Conservation (phyloP, 1,139 yeast species). For the Yamadazyma blattariae region DNA sequence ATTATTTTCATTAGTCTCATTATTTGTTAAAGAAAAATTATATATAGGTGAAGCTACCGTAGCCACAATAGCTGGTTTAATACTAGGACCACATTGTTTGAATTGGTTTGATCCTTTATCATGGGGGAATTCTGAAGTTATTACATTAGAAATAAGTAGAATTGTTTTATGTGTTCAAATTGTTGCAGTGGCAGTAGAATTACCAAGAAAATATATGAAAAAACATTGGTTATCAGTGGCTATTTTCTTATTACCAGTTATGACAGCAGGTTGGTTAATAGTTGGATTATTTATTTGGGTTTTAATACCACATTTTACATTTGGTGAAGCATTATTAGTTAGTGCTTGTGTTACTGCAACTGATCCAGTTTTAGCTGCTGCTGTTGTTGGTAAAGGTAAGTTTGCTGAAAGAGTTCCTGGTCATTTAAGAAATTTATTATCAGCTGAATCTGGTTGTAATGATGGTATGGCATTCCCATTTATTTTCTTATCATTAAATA, state of each 20-base stretch:
- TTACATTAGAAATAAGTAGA: conserved; percentile 86
- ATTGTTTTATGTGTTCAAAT: conserved; percentile 89
- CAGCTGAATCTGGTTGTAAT: conserved; percentile 96
- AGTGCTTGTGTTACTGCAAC: conserved; percentile 97
- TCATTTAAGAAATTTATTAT: conserved; percentile 80
- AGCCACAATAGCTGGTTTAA: conserved; percentile 86
- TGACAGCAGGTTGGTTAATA: conserved; percentile 92
- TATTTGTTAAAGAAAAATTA: conserved; percentile 83
- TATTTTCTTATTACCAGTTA: conserved; percentile 79
- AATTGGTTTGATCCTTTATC: conserved; percentile 83
- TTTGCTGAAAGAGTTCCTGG: conserved; percentile 98
- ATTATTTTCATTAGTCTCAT: conserved; percentile 81
- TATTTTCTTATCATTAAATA: conserved; percentile 68
- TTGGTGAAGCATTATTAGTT: conserved; percentile 73
- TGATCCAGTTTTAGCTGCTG: conserved; percentile 96
- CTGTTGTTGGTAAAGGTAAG: conserved; percentile 96
- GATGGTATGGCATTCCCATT: conserved; percentile 99
- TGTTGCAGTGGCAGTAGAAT: conserved; percentile 95
- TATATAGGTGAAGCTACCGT: conserved; percentile 96
- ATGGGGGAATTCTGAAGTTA: conserved; percentile 89
- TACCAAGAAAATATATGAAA: conserved; percentile 90
- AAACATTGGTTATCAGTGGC: conserved; percentile 86
- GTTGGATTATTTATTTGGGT: conserved; percentile 85
- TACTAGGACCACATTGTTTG: conserved; percentile 90
- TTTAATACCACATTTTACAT: conserved; percentile 77